Evolutionary conservation across 164 flowering plant genomes (phyloP), one percentile per base, ranked within the genome.

Genomic region (Umbellularia californica): DNA sequence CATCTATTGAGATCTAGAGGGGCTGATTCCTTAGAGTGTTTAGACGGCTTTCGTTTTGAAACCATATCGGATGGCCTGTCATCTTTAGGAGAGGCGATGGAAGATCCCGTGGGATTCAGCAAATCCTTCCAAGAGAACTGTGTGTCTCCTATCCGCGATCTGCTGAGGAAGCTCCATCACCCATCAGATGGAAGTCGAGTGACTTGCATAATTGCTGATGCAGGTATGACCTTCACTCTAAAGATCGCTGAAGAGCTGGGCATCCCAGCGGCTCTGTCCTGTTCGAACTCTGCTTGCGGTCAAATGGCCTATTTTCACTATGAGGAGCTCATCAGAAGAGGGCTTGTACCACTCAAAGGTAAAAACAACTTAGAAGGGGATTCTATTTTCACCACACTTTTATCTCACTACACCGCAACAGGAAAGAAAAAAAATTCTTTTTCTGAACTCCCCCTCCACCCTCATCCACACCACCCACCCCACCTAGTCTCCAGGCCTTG

Each of bases 41-140:
- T 41, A 0, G 33, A 55, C 3, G 65, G 52, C 66, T 84, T 82
- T 77, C 76, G 74, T 1, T 84, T 81, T 75, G 78, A 70, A 35
- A 30, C 79, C 65, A 71, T 71, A 58, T 65, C 73, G 0, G 87
- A 85, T 50, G 87, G 87, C 12, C 79, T 85, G 64, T 85, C 88
- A 0, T 77, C 82, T 1, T 58, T 17, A 15, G 50, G 82, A 9
- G 79, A 83, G 25, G 41, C 41, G 6, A 33, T 33, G 41, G 41
- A 33, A 33, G 41, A 33, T 33, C 41, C 41, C 41, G 6, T 5
- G 47, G 11, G 47, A 41, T 41, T 41, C 47, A 0, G 7, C 47
- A 41, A 41, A 41, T 41, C 47, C 47, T 0, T 7, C 47, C 78
- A 22, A 2, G 81, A 63, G n/a, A 70, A 66, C 41, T 79, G 80